phyloP scores from a whole-genome alignment of 306 rosid species.

The Adenanthera pavonina region DNA sequence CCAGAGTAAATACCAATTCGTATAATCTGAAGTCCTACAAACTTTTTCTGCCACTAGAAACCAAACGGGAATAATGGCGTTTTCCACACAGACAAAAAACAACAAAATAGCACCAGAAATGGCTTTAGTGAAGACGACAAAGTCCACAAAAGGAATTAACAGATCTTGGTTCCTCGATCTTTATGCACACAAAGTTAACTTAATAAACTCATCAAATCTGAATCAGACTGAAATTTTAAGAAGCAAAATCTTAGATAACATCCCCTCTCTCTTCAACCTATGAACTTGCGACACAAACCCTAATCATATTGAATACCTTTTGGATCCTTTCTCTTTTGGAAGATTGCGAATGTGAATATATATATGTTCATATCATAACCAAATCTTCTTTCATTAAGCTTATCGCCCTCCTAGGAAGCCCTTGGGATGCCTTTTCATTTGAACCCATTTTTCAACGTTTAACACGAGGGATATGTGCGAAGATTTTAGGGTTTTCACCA shows the following conservation, averaged over 20 bases:
- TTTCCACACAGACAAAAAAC: slow-evolving; percentile 47
- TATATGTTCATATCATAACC: slow-evolving; percentile 11
- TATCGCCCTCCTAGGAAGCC: slow-evolving; percentile 39
- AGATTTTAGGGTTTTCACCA: neutral
- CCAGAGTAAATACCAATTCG: neutral
- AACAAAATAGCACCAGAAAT: slow-evolving; percentile 39
- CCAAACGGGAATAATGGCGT: slow-evolving; percentile 41
- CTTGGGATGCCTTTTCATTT: neutral
- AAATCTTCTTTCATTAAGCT: slow-evolving; percentile 38
- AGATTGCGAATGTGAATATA: slow-evolving; percentile 25
- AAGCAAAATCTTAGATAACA: slow-evolving; percentile 47
- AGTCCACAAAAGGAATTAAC: slow-evolving; percentile 36
- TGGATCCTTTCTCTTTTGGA: slow-evolving; percentile 19
- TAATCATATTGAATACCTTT: neutral
- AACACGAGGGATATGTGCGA: slow-evolving; percentile 38
- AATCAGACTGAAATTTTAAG: slow-evolving; percentile 46
- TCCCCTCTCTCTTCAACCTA: slow-evolving; percentile 44
- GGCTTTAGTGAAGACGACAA: slow-evolving; percentile 45
- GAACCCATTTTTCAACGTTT: slow-evolving; percentile 9
- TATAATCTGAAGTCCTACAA: slow-evolving; percentile 14
- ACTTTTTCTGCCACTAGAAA: slow-evolving; percentile 26
- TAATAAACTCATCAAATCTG: neutral
- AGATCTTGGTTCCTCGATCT: slow-evolving; percentile 28
- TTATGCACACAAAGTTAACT: slow-evolving; percentile 10
- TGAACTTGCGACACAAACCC: slow-evolving; percentile 35